Conservation (phyloP, 176 grass and related monocot species). For the Leersia perrieri region DNA sequence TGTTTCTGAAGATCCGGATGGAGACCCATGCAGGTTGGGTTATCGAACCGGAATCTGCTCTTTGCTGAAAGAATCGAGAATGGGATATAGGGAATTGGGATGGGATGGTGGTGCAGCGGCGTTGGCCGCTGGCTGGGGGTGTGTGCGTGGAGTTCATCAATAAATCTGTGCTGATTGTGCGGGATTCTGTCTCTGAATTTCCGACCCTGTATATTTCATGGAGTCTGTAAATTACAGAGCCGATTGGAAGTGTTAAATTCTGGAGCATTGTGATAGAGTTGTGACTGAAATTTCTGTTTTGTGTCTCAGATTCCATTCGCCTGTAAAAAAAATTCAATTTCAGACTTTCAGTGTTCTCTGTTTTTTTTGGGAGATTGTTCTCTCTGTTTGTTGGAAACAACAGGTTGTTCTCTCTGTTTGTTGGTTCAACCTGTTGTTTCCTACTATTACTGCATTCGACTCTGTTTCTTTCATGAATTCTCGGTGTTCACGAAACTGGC, state of each 20-base stretch:
- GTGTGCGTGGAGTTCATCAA: not conserved
- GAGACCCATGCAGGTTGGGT: not conserved
- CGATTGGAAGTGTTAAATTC: not conserved
- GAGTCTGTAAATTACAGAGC: not conserved
- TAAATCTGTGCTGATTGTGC: not conserved
- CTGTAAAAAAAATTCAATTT: not conserved
- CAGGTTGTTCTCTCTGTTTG: not conserved
- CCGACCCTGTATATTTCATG: not conserved
- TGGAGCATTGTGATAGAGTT: not conserved
- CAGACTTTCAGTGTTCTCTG: not conserved
- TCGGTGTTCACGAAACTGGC: not conserved
- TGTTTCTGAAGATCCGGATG: not conserved
- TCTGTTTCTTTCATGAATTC: not conserved
- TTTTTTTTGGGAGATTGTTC: too few relatives aligned
- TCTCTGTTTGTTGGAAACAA: not conserved
- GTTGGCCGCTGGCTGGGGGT: not conserved
- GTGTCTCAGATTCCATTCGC: not conserved
- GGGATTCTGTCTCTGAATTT: not conserved
- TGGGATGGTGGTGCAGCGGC: not conserved
- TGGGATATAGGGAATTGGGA: not conserved
- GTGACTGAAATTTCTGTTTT: not conserved
- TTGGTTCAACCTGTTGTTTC: not conserved
- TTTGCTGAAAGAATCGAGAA: not conserved
- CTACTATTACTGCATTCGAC: not conserved
- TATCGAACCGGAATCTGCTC: not conserved